phyloP scores from a whole-genome alignment of 495 filamentous ascomycete species.

The Tuber umbilicatum region DNA sequence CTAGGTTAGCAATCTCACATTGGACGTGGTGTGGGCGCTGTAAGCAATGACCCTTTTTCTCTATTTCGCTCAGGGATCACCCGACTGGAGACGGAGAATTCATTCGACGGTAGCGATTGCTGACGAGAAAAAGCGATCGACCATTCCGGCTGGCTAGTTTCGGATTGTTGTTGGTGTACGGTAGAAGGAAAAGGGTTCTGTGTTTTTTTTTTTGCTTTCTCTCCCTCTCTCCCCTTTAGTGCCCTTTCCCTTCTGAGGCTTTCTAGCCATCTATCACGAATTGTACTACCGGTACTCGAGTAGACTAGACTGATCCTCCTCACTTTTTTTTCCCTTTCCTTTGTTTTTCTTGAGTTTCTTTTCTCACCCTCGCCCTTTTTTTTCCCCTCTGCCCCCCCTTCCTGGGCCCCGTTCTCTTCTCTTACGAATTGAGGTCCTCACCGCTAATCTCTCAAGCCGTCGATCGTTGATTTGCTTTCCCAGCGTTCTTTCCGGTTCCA shows the following conservation, averaged over 20 bases:
- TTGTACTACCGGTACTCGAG: slow-evolving; percentile 31
- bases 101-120: slow-evolving; percentile 39
- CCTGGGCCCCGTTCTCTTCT: not conserved
- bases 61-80: slow-evolving; percentile 35
- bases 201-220: slow-evolving; percentile 2
- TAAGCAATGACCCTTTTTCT: slow-evolving; percentile 39
- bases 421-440: slow-evolving; percentile 10
- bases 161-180: slow-evolving; percentile 31
- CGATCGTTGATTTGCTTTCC: slow-evolving; percentile 39
- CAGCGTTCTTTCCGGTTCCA: slow-evolving; percentile 30
- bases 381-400: slow-evolving; percentile 15
- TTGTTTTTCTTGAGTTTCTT: not conserved
- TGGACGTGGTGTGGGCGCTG: slow-evolving; percentile 26
- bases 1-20: slow-evolving; percentile 31
- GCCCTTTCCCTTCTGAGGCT: slow-evolving; percentile 33
- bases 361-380: slow-evolving; percentile 17
- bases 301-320: slow-evolving; percentile 29
- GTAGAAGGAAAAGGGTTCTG: slow-evolving; percentile 19
- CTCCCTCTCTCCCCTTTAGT: slow-evolving; percentile 26
- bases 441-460: slow-evolving; percentile 35
- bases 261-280: slow-evolving; percentile 30
- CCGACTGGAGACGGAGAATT: slow-evolving; percentile 40
- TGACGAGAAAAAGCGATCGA: slow-evolving; percentile 39
- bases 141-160: slow-evolving; percentile 38
- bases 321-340: slow-evolving; percentile 13